Base-by-base conservation (phyloP, 805 yeast genomes). In the Wickerhamomyces sydowiorum region DNA sequence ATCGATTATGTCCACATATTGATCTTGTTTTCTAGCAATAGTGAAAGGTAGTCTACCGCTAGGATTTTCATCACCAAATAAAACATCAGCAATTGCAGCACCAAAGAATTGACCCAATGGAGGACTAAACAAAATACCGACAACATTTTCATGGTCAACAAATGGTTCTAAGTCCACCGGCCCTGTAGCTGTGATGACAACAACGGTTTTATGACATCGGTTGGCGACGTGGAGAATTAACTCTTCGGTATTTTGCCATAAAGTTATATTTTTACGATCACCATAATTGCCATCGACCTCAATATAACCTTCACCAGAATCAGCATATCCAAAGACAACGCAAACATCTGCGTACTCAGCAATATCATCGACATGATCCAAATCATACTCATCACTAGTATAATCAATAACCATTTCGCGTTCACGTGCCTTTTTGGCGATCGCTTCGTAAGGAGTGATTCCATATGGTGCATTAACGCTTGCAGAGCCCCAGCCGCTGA, bases 401-500 rank as follows among this genome's bases (percentile, higher is more conserved):
- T 57, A 69, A 44, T 75, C 77, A 7, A 73, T 66, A 5, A 64
- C 60, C 52, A 75, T 71, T 8, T 72, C 75, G 38, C 64, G 57
- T 29, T 64, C 67, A 27, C 66, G 58, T 2, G 82, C 81, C 43
- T 66, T 65, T 27, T 61, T 59, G 4, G 72, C 63, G 31, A 80
- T 70, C 1, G 78, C 82, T 52, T 77, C 81, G 44, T 67, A 67
- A 0, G 85, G 84, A 1, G 82, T 72, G n/a, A 76, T 65, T 4
- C 76, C 73, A 53, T 64, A 75, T 3, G 81, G 80, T 34, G 75
- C 71, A 48, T 68, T 72, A 14, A 72, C 80, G 10, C 80, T 66
- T 1, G 82, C 78, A 5, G 85, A 78, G 0, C 86, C 86, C 80
- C 85, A 76, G 13, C 85, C 85, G 24, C 73, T 66, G 27, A 76